phyloP scores from a whole-genome alignment of 305 asterid genomes.

The Andrographis paniculata region DNA sequence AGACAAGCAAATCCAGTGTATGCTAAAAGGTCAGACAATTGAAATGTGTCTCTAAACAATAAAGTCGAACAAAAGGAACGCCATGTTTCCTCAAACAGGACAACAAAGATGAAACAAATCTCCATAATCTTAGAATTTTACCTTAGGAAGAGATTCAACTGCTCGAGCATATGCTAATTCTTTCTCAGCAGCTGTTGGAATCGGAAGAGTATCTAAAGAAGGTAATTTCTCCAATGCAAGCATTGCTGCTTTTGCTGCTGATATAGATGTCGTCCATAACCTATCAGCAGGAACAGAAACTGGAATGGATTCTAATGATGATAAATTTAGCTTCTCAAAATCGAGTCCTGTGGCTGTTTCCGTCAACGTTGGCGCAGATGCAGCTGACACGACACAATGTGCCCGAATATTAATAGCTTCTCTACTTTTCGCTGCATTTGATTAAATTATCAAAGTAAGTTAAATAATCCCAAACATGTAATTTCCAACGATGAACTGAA shows the following conservation, averaged over 20 bases:
- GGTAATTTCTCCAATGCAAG: slow-evolving; percentile 50
- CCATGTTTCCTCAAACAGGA: not conserved
- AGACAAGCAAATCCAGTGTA: no score
- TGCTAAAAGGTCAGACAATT: not conserved
- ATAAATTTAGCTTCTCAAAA: slow-evolving; percentile 53
- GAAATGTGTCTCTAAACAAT: not conserved
- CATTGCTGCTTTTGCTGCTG: slow-evolving; percentile 33
- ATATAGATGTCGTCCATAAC: slow-evolving; percentile 43
- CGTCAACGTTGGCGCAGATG: slow-evolving; percentile 36
- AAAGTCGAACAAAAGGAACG: not conserved
- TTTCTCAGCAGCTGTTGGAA: slow-evolving; percentile 35
- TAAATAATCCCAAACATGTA: no score
- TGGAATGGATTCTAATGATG: slow-evolving; percentile 53
- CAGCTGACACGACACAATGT: slow-evolving; percentile 58
- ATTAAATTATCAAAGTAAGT: not conserved
- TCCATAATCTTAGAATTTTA: slow-evolving; percentile 17
- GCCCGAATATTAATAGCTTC: slow-evolving; percentile 43
- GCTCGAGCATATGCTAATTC: slow-evolving; percentile 45
- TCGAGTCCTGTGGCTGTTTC: slow-evolving; percentile 54
- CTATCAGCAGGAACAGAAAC: slow-evolving; percentile 40
- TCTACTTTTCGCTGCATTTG: slow-evolving; percentile 68
- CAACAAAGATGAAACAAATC: not conserved
- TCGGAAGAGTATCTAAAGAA: slow-evolving; percentile 51
- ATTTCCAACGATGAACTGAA: no score
- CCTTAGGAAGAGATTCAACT: slow-evolving; percentile 51